phyloP scores from a whole-genome alignment of 805 yeast genomes.

The Lachancea quebecensis region DNA sequence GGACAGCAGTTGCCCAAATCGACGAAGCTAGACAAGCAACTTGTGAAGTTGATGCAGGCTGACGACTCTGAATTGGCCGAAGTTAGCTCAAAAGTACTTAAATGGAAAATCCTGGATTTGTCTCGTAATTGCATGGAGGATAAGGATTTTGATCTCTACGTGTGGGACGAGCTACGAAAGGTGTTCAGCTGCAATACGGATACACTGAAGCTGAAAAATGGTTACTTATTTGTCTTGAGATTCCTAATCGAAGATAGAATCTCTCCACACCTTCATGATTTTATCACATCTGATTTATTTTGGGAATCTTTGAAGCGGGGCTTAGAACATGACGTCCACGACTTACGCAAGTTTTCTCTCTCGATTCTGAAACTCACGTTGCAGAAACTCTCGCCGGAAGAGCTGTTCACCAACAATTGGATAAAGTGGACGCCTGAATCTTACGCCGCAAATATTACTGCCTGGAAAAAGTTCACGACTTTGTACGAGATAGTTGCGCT shows the following conservation, averaged over 20 bases:
- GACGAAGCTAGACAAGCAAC: constrained; percentile 10
- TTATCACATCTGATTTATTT: constrained; percentile 31
- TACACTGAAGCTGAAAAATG: constrained; percentile 35
- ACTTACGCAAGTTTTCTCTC: constrained; percentile 59
- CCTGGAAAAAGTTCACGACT: constrained; percentile 71
- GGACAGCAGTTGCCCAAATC: constrained; percentile 6
- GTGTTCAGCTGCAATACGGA: constrained; percentile 27
- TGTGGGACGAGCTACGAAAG: constrained; percentile 43
- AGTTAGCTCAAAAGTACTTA: constrained; percentile 26
- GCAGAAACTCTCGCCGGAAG: constrained; percentile 32
- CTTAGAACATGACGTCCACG: constrained; percentile 50
- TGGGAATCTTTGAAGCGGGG: constrained; percentile 57
- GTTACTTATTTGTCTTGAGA: constrained; percentile 51
- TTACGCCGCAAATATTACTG: constrained; percentile 28
- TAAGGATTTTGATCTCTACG: constrained; percentile 21
- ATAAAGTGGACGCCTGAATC: constrained; percentile 25
- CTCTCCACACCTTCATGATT: background rate
- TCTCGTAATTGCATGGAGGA: constrained; percentile 13
- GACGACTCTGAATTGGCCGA: constrained; percentile 15
- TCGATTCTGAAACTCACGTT: constrained; percentile 60
- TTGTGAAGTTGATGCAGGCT: constrained; percentile 18
- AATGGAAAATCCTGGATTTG: constrained; percentile 47
- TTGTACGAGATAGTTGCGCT: constrained; percentile 74
- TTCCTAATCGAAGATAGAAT: constrained; percentile 31
- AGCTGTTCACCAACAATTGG: constrained; percentile 7